Evolutionary conservation across 306 rosid genomes (phyloP).

Genomic region (Citrullus mucosospermus): DNA sequence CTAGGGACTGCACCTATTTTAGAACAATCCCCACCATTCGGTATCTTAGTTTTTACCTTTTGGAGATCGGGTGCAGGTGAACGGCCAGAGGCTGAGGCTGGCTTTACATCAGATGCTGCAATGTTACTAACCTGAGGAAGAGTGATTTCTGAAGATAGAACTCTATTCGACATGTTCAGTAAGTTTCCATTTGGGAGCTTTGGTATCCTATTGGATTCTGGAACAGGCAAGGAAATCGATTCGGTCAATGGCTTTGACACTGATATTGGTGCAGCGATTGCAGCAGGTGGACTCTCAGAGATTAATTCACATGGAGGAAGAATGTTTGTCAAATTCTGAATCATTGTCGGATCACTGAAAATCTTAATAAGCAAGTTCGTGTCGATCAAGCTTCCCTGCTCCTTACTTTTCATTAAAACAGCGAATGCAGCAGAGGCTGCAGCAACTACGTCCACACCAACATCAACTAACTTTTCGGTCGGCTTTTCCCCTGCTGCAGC

Average conservation of each 20-base stretch:
- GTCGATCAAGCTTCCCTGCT: constrained; percentile 44
- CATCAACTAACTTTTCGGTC: constrained; percentile 12
- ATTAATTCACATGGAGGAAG: neutral
- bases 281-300: neutral
- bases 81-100: neutral
- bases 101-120: constrained; percentile 17
- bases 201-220: constrained; percentile 7
- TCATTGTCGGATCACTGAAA: constrained; percentile 43
- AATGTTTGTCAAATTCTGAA: constrained; percentile 27
- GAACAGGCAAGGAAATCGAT: constrained; percentile 7
- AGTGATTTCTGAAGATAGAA: neutral
- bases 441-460: constrained; percentile 25
- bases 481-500: constrained; percentile 1
- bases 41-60: constrained; percentile 1
- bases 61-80: constrained; percentile 10
- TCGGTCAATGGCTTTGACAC: neutral
- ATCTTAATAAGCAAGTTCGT: constrained; percentile 42
- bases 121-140: neutral
- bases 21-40: constrained; percentile 10
- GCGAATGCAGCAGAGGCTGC: constrained; percentile 37
- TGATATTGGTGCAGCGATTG: constrained; percentile 6
- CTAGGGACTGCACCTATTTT: constrained; percentile 6
- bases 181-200: neutral
- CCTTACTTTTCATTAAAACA: constrained; percentile 27
- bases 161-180: constrained; percentile 8